Evolutionary conservation across 495 filamentous ascomycete genomes (phyloP).

Genomic region (Trichoderma virens): DNA sequence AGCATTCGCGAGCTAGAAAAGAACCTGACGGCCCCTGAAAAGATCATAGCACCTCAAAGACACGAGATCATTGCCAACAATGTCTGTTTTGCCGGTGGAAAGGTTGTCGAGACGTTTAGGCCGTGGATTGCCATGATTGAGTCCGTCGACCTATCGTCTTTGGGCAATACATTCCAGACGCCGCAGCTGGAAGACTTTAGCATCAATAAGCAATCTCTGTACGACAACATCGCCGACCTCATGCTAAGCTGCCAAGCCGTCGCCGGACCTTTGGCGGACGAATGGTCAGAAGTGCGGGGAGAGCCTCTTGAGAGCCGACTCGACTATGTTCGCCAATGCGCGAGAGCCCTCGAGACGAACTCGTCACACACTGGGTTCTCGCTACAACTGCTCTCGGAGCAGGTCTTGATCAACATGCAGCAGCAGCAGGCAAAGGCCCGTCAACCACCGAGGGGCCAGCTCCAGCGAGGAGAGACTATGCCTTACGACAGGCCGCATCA

Average conservation of each 20-base stretch:
- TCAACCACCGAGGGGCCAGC: conserved; percentile 26
- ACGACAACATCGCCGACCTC: conserved; percentile 87
- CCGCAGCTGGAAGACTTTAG: conserved; percentile 83
- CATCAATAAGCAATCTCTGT: conserved; percentile 81
- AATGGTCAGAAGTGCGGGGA: conserved; percentile 88
- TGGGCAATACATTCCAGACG: conserved; percentile 69
- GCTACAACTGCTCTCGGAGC: conserved; percentile 75
- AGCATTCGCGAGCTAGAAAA: conserved; percentile 82
- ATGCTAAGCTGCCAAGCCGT: conserved; percentile 79
- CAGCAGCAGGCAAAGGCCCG: conserved; percentile 34
- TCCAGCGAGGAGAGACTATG: conserved; percentile 37
- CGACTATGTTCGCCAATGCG: conserved; percentile 64
- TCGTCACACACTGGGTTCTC: conserved; percentile 84
- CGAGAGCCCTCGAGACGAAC: conserved; percentile 73
- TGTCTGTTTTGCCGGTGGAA: conserved; percentile 63
- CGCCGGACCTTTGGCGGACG: conserved; percentile 81
- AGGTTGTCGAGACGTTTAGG: conserved; percentile 76
- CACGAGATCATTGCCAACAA: conserved; percentile 69
- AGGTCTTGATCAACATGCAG: conserved; percentile 47
- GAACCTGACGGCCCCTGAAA: conserved; percentile 64
- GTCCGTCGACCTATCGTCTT: conserved; percentile 71
- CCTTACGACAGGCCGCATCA: conserved; percentile 39
- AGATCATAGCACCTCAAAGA: conserved; percentile 60
- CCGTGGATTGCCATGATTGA: conserved; percentile 83
- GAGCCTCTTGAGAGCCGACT: conserved; percentile 86